Percentiles rank a stretch among this genome's conserved stretches.
These are phyloP conservation scores for Lachnellula subtilissima DNA, from an alignment of 2,329 filamentous ascomycete genomes.

Conservation along the genomic window DNA sequence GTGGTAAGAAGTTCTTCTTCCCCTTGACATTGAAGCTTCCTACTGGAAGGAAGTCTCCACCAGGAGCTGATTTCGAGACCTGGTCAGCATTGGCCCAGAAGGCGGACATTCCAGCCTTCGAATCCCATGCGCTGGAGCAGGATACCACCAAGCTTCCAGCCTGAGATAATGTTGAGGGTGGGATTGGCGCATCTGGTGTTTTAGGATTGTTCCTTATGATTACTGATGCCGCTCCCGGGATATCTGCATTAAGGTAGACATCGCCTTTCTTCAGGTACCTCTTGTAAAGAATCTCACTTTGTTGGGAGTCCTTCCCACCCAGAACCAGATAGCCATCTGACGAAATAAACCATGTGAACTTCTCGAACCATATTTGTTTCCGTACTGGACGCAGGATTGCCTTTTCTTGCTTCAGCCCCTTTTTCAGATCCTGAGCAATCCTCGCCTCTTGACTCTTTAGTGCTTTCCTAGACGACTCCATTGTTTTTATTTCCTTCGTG, in stretches of 20 bases:
- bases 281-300: constrained; percentile 89
- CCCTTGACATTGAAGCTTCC: constrained; percentile 79
- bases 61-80: constrained; percentile 77
- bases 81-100: constrained; percentile 94
- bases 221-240: constrained; percentile 77
- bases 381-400: constrained; percentile 77
- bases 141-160: constrained; percentile 81
- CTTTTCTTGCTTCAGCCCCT: constrained; percentile 87
- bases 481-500: constrained; percentile 81
- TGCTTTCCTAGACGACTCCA: constrained; percentile 74
- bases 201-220: constrained; percentile 83
- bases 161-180: constrained; percentile 85
- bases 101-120: constrained; percentile 89
- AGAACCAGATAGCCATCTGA: constrained; percentile 92
- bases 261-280: constrained; percentile 84
- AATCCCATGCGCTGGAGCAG: constrained; percentile 89
- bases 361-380: constrained; percentile 91
- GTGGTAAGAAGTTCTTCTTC: constrained; percentile 86
- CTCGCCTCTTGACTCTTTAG: constrained; percentile 88
- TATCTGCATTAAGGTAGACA: constrained; percentile 84
- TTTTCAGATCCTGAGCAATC: constrained; percentile 79
- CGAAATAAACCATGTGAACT: constrained; percentile 92
- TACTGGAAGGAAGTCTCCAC: constrained; percentile 72
- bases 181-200: constrained; percentile 77
- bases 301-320: constrained; percentile 80